Evolutionary conservation across 1,139 yeast genomes (phyloP), one percentile per base, ranked within the genome.

Genomic region (Geotrichum restrictum): DNA sequence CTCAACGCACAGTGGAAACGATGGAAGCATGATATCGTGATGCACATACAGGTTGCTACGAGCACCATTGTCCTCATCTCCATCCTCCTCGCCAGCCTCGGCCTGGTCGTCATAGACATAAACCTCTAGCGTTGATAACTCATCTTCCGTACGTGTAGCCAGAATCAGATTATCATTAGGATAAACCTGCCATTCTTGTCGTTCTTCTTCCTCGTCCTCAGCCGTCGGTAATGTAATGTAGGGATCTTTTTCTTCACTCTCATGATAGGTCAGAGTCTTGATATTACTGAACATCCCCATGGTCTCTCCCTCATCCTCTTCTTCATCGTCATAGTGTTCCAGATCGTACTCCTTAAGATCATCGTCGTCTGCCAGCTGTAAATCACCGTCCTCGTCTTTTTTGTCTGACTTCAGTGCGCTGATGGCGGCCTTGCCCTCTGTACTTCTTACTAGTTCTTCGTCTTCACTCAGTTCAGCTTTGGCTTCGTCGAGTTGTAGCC

Each of bases 71-170:
- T 82, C 89, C 45, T 82, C 81, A 8, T 80, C 78, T 7, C 81
- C 83, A 21, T 72, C 76, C 50, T 85, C 87, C 48, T 84, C 86
- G 14, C 53, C 54, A 51, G 85, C 87, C 49, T 85, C 87, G n/a
- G 57, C 59, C 13, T 56, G 55, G 66, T 91, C 96, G 68, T 93
- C 98, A 68, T 91, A 93, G 29, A 94, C 88, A 64, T 91, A 91
- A 1, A 93, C 94, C 64, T 93, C 98, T 64, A 93, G 75, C 66
- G 85, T 87, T 13, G 97, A 89, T 44, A 93, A 78, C 51, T 93
- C 98, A 68, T 93, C 98, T 66, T 93, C 98, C 1, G 99, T 94
- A 73, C 96, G 83, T 1, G 98, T 85, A 11, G 96, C 91, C 61
- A 93, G 76, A 37, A 93, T 81, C 73, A 93, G 72, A 67, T 89